A percentile compares a stretch with the other conserved stretches of the same genome.
Evolutionary conservation across 2,329 filamentous ascomycete genomes (phyloP).

Genomic region (Clonostachys chloroleuca): DNA sequence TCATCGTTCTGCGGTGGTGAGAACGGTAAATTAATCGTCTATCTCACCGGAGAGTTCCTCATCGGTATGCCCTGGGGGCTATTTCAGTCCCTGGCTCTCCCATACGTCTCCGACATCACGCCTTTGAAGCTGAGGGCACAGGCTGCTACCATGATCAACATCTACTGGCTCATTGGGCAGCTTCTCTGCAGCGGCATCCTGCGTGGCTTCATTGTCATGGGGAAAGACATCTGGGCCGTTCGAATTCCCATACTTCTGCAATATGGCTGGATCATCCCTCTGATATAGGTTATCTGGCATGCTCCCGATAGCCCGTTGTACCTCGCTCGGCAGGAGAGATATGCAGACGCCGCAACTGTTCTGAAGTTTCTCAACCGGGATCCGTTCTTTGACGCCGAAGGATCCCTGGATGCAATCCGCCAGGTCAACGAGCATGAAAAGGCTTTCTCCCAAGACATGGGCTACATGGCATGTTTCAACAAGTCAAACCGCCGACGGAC

Average conservation of each 20-base stretch:
- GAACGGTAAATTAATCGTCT: constrained; percentile 6
- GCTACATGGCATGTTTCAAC: constrained; percentile 25
- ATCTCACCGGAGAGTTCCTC: constrained; percentile 24
- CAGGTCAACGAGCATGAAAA: constrained; percentile 28
- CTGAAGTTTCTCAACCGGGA: constrained; percentile 18
- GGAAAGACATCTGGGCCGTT: constrained; percentile 22
- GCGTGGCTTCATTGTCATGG: constrained; percentile 16
- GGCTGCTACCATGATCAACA: constrained; percentile 29
- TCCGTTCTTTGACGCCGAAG: constrained; percentile 18
- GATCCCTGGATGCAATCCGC: constrained; percentile 27
- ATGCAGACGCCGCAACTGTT: constrained; percentile 18
- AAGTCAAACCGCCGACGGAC: constrained; percentile 24
- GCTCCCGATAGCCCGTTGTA: constrained; percentile 34
- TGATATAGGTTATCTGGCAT: constrained; percentile 21
- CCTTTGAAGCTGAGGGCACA: constrained; percentile 25
- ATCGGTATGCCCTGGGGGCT: constrained; percentile 26
- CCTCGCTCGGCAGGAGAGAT: constrained; percentile 22
- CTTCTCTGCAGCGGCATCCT: constrained; percentile 24
- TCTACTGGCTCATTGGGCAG: constrained; percentile 34
- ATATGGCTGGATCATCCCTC: constrained; percentile 28
- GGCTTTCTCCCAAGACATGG: constrained; percentile 9
- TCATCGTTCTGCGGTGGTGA: neutral
- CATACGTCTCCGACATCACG: constrained; percentile 29
- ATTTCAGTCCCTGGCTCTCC: constrained; percentile 24
- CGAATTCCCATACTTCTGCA: constrained; percentile 30